phyloP scores from a whole-genome alignment of 306 rosid genomes.

The Luffa acutangula region DNA sequence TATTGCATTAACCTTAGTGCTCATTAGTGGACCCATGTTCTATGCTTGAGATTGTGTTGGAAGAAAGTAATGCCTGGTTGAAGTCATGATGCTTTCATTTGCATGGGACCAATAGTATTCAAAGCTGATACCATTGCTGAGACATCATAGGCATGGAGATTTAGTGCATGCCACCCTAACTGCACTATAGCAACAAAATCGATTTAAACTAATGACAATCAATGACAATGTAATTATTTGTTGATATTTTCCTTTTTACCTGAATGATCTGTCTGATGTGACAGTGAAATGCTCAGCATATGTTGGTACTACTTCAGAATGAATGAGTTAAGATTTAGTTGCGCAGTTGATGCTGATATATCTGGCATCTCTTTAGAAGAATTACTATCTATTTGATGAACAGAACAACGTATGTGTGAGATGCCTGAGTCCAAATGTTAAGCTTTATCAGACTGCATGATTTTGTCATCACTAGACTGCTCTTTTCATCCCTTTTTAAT shows the following conservation, averaged over 20 bases:
- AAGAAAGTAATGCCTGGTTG: constrained; percentile 32
- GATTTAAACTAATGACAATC: background rate
- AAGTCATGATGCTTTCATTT: constrained; percentile 6
- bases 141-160: constrained; percentile 11
- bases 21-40: constrained; percentile 47
- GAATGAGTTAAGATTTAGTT: constrained; percentile 6
- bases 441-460: background rate
- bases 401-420: background rate
- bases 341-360: background rate
- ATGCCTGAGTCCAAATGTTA: background rate
- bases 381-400: background rate
- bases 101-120: constrained; percentile 11
- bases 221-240: background rate
- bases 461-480: background rate
- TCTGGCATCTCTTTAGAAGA: background rate
- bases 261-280: background rate
- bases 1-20: constrained; percentile 60
- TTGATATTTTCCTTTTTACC: background rate
- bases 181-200: background rate
- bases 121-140: constrained; percentile 18
- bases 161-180: constrained; percentile 25
- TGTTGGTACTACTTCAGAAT: background rate
- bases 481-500: background rate
- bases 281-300: constrained; percentile 4
- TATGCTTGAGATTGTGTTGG: constrained; percentile 50